A percentile compares a stretch with the other conserved stretches of the same genome.
Evolutionary conservation across 208 protist species (phyloP).

Genomic region (Trypanosoma conorhini): DNA sequence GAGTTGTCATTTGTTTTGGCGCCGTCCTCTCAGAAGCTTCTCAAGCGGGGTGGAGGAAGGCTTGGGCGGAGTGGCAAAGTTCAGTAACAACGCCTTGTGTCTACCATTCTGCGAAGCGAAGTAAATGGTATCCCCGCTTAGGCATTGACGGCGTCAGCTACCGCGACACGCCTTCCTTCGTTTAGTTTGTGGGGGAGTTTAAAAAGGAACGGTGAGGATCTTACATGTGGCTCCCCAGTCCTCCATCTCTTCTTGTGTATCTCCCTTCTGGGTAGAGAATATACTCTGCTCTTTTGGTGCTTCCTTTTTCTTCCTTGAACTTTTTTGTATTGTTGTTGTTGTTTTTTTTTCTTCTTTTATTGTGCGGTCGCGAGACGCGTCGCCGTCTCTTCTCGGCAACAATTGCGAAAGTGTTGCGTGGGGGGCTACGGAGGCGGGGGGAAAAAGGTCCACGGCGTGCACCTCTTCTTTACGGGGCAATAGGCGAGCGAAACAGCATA

Average conservation of each 20-base stretch:
- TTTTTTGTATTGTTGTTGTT: conserved; percentile 5
- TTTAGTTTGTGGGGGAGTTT: neutral
- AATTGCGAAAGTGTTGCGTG: too few species aligned
- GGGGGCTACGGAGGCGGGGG: too few species aligned
- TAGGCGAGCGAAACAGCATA: neutral
- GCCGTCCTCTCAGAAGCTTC: neutral
- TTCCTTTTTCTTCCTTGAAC: neutral
- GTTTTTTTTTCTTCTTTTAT: neutral
- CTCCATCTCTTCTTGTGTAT: neutral
- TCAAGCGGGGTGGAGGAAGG: neutral
- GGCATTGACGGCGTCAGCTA: too few species aligned
- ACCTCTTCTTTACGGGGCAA: neutral
- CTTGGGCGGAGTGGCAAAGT: neutral
- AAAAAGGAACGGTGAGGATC: neutral
- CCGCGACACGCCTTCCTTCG: too few species aligned
- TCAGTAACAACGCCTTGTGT: neutral
- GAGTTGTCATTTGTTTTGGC: neutral
- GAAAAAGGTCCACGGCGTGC: neutral
- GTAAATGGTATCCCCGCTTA: too few species aligned
- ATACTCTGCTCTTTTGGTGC: conserved; percentile 3
- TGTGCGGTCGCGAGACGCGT: too few species aligned
- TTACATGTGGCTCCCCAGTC: neutral
- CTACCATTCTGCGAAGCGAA: neutral
- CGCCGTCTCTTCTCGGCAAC: too few species aligned
- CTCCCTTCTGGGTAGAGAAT: too few species aligned